Evolutionary conservation across 2,329 filamentous ascomycete species (phyloP).

Genomic region (Sclerotiophoma versabilis): DNA sequence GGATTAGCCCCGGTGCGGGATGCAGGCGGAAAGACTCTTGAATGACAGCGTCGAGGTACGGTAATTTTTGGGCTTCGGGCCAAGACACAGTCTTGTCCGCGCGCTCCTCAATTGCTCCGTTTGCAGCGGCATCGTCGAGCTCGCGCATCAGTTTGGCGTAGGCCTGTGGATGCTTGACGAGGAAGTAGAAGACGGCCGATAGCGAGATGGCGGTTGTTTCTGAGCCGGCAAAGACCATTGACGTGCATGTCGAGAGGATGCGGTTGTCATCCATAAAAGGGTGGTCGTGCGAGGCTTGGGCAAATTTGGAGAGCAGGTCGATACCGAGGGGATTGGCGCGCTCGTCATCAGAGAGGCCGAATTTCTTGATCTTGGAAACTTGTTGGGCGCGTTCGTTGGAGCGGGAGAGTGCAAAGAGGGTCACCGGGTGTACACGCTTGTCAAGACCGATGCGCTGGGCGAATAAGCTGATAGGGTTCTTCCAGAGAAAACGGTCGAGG

Average conservation of each 20-base stretch:
- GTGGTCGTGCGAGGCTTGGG: slow-evolving; percentile 70
- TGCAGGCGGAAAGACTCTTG: slow-evolving; percentile 81
- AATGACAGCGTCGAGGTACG: slow-evolving; percentile 78
- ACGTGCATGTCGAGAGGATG: slow-evolving; percentile 75
- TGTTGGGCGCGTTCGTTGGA: slow-evolving; percentile 69
- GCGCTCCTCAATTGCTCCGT: slow-evolving; percentile 56
- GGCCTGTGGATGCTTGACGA: slow-evolving; percentile 68
- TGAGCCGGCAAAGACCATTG: slow-evolving; percentile 75
- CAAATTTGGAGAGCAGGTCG: slow-evolving; percentile 76
- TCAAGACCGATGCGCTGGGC: slow-evolving; percentile 71
- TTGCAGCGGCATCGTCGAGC: slow-evolving; percentile 64
- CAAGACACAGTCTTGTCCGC: slow-evolving; percentile 69
- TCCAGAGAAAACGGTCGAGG: slow-evolving; percentile 72
- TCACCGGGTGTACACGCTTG: slow-evolving; percentile 75
- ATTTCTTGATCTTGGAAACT: slow-evolving; percentile 56
- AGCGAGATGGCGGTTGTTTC: slow-evolving; percentile 82
- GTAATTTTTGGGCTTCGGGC: slow-evolving; percentile 71
- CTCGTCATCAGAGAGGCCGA: slow-evolving; percentile 48
- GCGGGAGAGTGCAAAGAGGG: slow-evolving; percentile 72
- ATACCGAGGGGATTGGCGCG: slow-evolving; percentile 47
- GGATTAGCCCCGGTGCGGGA: slow-evolving; percentile 73
- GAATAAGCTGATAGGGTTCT: slow-evolving; percentile 76
- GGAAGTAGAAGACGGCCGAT: slow-evolving; percentile 74
- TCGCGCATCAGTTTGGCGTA: slow-evolving; percentile 66
- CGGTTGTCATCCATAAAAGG: slow-evolving; percentile 75